Base-by-base conservation (phyloP, 2,329 filamentous ascomycete species). In the Fusarium sp. region DNA sequence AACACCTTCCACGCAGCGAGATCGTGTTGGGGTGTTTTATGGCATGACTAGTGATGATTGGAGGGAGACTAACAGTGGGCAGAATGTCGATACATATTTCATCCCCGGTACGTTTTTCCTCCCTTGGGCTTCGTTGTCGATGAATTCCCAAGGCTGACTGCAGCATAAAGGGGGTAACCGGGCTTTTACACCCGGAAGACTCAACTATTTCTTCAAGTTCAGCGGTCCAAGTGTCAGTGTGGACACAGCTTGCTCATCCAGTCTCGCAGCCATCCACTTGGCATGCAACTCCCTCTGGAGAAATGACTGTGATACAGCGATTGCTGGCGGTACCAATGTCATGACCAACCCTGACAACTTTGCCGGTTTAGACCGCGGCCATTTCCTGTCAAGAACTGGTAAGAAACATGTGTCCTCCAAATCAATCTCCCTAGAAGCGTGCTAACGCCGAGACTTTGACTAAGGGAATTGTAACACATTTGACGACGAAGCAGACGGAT, bases 201-300 rank as follows among this genome's bases (percentile, higher is more conserved):
- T 94, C 74, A 92, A 92, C 79, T 93, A 92, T 79, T 90, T 90
- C 77, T 93, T 93, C 79, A 91, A 92, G 71, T 94, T 92, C 78
- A 88, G 84, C 43, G 92, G 92, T 0, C 91, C 91, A 0, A 92
- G 88, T 34, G 89, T 88, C 76, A 91, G 86, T 60, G 84, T 93
- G 50, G 92, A 94, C 74, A 93, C 91, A 22, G 92, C 91, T 28
- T 94, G 92, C 76, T 93, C 91, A 1, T 93, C 91, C 1, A 91
- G 89, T 67, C 84, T 91, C 20, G 89, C 91, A 9, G 90, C 91
- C 2, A 89, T 94, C 63, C 88, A 92, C 71, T 81, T 92, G 3
- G 81, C 81, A 5, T 94, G 92, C 80, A 90, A 90, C 13, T 88
- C 92, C 3, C 83, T 92, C 0, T 88, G 87, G 84, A 83, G 83